phyloP scores from a whole-genome alignment of 1,139 yeast genomes.

The Arxiozyma telluris region DNA sequence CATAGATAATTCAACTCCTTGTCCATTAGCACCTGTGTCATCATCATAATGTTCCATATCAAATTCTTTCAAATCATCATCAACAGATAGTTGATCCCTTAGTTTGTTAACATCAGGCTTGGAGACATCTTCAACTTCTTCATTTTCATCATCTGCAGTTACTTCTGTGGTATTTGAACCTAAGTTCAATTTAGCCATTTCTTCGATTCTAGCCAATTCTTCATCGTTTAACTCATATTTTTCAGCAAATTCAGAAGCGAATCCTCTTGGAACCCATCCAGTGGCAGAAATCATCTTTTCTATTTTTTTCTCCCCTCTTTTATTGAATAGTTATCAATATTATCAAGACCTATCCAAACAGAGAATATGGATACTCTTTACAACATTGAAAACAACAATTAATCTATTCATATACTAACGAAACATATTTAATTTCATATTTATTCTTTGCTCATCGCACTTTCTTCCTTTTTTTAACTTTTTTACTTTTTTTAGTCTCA shows the following conservation, averaged over 20 bases:
- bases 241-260: slow-evolving; percentile 86
- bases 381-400: neutral
- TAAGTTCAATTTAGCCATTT: slow-evolving; percentile 75
- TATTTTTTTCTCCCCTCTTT: too few species aligned
- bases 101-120: slow-evolving; percentile 24
- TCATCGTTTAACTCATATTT: slow-evolving; percentile 82
- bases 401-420: neutral
- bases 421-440: too few species aligned
- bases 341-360: neutral
- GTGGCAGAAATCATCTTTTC: slow-evolving; percentile 81
- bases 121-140: slow-evolving; percentile 22
- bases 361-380: too few species aligned
- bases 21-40: slow-evolving; percentile 34
- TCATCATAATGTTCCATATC: slow-evolving; percentile 79
- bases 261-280: slow-evolving; percentile 95
- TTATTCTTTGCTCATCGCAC: neutral
- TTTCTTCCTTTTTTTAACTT: neutral
- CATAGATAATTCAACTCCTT: slow-evolving; percentile 46
- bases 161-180: slow-evolving; percentile 59
- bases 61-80: slow-evolving; percentile 81
- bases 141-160: slow-evolving; percentile 18
- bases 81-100: slow-evolving; percentile 49
- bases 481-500: neutral
- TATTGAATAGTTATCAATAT: neutral
- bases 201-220: slow-evolving; percentile 84